phyloP scores from a whole-genome alignment of 169 alveolate genomes.

The Eimeria acervulina region DNA sequence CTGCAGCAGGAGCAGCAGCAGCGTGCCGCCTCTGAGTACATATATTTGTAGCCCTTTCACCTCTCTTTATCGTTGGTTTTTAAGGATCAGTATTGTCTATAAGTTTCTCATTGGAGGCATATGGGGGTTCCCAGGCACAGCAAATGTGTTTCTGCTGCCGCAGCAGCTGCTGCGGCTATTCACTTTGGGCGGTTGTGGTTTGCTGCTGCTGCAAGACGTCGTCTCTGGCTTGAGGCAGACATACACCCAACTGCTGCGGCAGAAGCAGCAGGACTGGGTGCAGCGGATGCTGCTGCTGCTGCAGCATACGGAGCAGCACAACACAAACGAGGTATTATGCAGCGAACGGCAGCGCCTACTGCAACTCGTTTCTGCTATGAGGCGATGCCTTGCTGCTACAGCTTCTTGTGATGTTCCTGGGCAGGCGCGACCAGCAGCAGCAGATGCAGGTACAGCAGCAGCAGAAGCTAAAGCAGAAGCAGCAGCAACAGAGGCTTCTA shows the following conservation, averaged over 20 bases:
- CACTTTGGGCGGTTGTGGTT: slow-evolving; percentile 67
- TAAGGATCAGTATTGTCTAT: background rate
- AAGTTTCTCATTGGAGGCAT: slow-evolving; percentile 12
- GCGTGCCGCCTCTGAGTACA: slow-evolving; percentile 9
- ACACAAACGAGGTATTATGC: background rate
- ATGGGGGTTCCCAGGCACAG: slow-evolving; percentile 35
- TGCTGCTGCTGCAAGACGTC: slow-evolving; percentile 59
- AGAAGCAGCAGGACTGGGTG: slow-evolving; percentile 68
- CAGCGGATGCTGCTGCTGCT: slow-evolving; percentile 50
- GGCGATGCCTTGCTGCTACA: slow-evolving; percentile 55
- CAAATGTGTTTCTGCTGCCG: slow-evolving; percentile 45
- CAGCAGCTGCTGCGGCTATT: slow-evolving; percentile 77
- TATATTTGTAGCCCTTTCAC: slow-evolving; percentile 49
- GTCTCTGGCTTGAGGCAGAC: slow-evolving; percentile 17
- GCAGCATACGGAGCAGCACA: slow-evolving; percentile 6
- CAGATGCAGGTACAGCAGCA: slow-evolving; percentile 37
- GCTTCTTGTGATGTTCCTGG: background rate
- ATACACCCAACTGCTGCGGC: slow-evolving; percentile 55
- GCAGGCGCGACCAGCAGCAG: background rate
- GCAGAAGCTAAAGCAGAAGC: slow-evolving; percentile 31
- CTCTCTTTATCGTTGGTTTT: background rate
- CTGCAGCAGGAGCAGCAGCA: slow-evolving; percentile 7
- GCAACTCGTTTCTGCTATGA: slow-evolving; percentile 58
- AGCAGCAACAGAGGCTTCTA: background rate
- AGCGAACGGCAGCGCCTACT: slow-evolving; percentile 35